A percentile compares a stretch with the other conserved stretches of the same genome.
Conservation (phyloP, 2,329 filamentous ascomycete species). For the Fusarium sp. region DNA sequence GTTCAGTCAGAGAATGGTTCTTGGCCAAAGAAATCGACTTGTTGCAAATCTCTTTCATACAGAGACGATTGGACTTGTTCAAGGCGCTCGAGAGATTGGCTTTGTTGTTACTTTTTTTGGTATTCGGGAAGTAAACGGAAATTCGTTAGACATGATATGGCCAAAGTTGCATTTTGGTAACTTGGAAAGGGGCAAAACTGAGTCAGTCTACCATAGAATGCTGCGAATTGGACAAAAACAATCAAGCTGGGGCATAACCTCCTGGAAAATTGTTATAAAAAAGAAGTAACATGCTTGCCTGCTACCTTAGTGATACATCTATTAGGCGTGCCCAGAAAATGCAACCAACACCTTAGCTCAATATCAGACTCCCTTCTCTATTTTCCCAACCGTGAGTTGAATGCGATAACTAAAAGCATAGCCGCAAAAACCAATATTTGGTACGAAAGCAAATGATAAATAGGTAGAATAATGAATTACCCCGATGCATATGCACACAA, state of each 20-base stretch:
- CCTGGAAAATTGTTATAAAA: conserved; percentile 22
- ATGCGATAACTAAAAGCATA: conserved; percentile 29
- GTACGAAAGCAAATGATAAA: conserved; percentile 29
- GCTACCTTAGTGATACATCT: conserved; percentile 30
- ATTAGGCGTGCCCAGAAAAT: conserved; percentile 26
- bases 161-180: conserved; percentile 26
- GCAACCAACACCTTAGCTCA: conserved; percentile 11
- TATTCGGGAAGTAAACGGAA: conserved; percentile 9
- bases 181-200: conserved; percentile 7
- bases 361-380: conserved; percentile 27
- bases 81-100: conserved; percentile 1
- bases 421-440: conserved; percentile 14
- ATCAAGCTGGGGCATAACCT: conserved; percentile 15
- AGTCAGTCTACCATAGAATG: conserved; percentile 12
- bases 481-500: conserved; percentile 23
- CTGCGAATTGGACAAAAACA: conserved; percentile 8
- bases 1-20: neutral
- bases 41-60: conserved; percentile 11
- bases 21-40: neutral
- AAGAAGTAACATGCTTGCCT: conserved; percentile 18
- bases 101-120: neutral
- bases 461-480: conserved; percentile 6
- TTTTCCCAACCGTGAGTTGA: conserved; percentile 27
- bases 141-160: conserved; percentile 13
- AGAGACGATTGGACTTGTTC: neutral